These are phyloP conservation scores for Kwoniella newhampshirensis DNA, from an alignment of 768 basidiomycete species.

Conservation along the genomic window DNA sequence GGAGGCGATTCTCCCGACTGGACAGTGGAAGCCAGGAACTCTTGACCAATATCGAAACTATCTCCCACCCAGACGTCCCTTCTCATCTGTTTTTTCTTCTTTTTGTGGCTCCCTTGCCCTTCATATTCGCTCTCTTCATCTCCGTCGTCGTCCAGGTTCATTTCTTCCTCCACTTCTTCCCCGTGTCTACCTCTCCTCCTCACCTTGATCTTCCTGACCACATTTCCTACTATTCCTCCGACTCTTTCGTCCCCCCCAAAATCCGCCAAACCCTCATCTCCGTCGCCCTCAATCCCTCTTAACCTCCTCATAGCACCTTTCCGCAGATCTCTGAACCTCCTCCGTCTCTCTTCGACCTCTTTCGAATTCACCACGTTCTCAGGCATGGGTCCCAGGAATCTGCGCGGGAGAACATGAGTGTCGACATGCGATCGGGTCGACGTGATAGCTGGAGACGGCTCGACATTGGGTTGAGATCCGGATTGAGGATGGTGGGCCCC, in stretches of 20 bases:
- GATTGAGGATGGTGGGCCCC: constrained; percentile 2
- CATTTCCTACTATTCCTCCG: background rate
- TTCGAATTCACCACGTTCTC: constrained; percentile 34
- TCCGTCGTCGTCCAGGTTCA: constrained; percentile 10
- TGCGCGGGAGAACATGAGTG: constrained; percentile 32
- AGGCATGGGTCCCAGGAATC: constrained; percentile 49
- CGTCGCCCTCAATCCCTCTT: background rate
- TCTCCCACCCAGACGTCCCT: constrained; percentile 49
- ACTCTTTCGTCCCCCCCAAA: background rate
- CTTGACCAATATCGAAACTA: constrained; percentile 48
- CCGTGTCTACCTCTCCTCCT: constrained; percentile 8
- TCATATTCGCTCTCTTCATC: constrained; percentile 16
- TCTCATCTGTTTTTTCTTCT: constrained; percentile 28
- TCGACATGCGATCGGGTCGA: constrained; percentile 25
- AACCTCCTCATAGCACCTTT: constrained; percentile 14
- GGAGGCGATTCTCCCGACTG: background rate
- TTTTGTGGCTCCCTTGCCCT: constrained; percentile 1
- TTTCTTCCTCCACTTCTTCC: constrained; percentile 14
- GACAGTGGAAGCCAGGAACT: constrained; percentile 24
- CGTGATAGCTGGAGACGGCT: constrained; percentile 30
- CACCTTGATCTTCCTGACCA: constrained; percentile 4
- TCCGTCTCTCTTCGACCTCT: constrained; percentile 27
- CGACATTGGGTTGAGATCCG: constrained; percentile 1
- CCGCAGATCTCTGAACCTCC: constrained; percentile 23
- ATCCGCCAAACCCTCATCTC: background rate